Base-by-base conservation (phyloP, 2,329 filamentous ascomycete species). In the Metarhizium rileyi region DNA sequence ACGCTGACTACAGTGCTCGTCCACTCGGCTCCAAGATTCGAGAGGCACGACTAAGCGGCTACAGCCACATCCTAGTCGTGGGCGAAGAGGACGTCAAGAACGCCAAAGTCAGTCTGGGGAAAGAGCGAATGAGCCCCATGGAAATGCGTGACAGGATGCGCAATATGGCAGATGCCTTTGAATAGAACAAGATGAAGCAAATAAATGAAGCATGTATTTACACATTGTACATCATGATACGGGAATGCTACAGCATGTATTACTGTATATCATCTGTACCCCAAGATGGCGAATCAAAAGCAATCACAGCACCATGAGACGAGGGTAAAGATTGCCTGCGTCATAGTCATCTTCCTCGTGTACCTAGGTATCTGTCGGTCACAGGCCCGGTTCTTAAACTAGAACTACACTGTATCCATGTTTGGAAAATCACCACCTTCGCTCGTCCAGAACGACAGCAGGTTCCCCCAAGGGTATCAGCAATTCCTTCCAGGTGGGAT, bases 21-120 rank as follows among this genome's bases (percentile, higher is more conserved):
- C 73, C 78, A 1, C 64, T 94, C 8, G 73, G 75, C 2, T 78
- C 81, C 61, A 94, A 93, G 65, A 75, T 89, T 22, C 75, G 76
- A 28, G 80, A 86, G 61, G 89, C 88, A n/a, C 83, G 78, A 55
- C 63, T 67, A 44, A 84, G 82, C 65, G 83, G 83, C 38, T 93
- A 90, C 63, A 81, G 85, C 48, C 72, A 87, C 49, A 80, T 93
- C 47, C 74, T 88, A 28, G 81, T 90, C 1, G 71, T 93, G 10
- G 90, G 90, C 1, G 72, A 80, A 27, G 74, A 74, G 50, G 81
- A 90, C 56, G 66, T 86, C 2, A 67, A 71, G n/a, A 72, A 71
- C 14, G 71, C 73, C 36, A 76, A 72, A n/a, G 70, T 90, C 28
- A 77, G 57, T 5, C 52, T 65, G 20, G 63, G 63, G 36, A 68